These are phyloP conservation scores for Alternaria dauci DNA, from an alignment of 2,329 filamentous ascomycete species.

Conservation along the genomic window DNA sequence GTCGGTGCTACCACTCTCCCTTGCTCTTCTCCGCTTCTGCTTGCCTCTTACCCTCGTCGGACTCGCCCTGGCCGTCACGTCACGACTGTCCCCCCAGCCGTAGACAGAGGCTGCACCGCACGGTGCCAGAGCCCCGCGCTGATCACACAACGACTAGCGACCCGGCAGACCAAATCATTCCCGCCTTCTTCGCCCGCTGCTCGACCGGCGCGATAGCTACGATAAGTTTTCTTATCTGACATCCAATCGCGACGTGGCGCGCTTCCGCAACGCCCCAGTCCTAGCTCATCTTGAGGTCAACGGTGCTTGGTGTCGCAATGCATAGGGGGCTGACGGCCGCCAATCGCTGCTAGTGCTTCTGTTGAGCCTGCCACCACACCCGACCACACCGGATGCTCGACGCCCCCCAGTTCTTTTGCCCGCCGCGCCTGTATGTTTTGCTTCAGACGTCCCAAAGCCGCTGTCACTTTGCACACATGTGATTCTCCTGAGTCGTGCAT, in stretches of 20 bases:
- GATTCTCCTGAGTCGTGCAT: constrained; percentile 35
- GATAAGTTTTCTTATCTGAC: constrained; percentile 24
- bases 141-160: constrained; percentile 42
- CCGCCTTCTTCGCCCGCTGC: constrained; percentile 26
- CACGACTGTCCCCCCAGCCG: constrained; percentile 5
- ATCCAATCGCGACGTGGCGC: constrained; percentile 37
- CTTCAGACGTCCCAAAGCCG: constrained; percentile 1
- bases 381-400: constrained; percentile 24
- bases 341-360: constrained; percentile 21
- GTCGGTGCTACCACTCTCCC: background rate
- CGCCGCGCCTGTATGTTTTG: background rate
- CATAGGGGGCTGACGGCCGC: constrained; percentile 36
- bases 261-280: constrained; percentile 35
- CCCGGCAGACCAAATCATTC: constrained; percentile 29
- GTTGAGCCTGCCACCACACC: constrained; percentile 32
- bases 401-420: constrained; percentile 14
- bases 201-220: constrained; percentile 38
- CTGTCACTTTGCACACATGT: background rate
- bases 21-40: constrained; percentile 2
- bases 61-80: background rate
- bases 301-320: constrained; percentile 34
- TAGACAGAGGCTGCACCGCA: constrained; percentile 8
- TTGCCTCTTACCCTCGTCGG: background rate
- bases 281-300: constrained; percentile 22
- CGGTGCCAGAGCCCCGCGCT: constrained; percentile 26